Base-by-base conservation (phyloP, 768 basidiomycete genomes). In the Nidularia pulvinata region DNA sequence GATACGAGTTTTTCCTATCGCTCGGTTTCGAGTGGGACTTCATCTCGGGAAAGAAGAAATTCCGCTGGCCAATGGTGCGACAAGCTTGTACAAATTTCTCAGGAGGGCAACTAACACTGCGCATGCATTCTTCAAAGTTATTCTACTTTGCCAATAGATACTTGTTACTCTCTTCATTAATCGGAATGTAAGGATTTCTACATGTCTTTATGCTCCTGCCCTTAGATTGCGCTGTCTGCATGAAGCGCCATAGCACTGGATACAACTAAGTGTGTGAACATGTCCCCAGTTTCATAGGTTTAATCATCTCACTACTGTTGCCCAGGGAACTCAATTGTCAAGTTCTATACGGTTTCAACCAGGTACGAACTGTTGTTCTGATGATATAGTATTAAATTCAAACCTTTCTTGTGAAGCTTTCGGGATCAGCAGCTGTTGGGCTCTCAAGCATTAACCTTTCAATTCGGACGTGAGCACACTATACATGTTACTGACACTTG, bases 81-180 rank as follows among this genome's bases (percentile, higher is more conserved):
- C 11, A 50, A 7, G n/a, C 25, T 48, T 3, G 44, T n/a, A n/a
- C n/a, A n/a, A n/a, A n/a, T 55, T 33, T 33, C 22, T 33, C 7
- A 48, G 30, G 13, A 6, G 33, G 11, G 44, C 19, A 43, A 49
- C 37, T 10, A 9, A 14, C 36, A 7, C 32, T 33, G 22, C 16
- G 33, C 45, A n/a, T n/a, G n/a, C n/a, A n/a, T n/a, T n/a, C n/a
- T n/a, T n/a, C n/a, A n/a, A n/a, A n/a, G 86, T 68, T 77, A 44
- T 87, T 88, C 62, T 89, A 89, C 65, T 89, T 89, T 65, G 65
- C 83, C 45, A 84, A 85, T 57, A 81, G 88, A 49, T 89, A 89
- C 63, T 79, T 74, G 59, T 66, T 89, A 36, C 67, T 89, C 6
- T 75, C 87, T 57, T 82, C 88, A 2, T 67, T 89, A 55, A 74